Evolutionary conservation across 768 basidiomycete genomes (phyloP), one percentile per base, ranked within the genome.

Genomic region (Cystofilobasidium macerans): DNA sequence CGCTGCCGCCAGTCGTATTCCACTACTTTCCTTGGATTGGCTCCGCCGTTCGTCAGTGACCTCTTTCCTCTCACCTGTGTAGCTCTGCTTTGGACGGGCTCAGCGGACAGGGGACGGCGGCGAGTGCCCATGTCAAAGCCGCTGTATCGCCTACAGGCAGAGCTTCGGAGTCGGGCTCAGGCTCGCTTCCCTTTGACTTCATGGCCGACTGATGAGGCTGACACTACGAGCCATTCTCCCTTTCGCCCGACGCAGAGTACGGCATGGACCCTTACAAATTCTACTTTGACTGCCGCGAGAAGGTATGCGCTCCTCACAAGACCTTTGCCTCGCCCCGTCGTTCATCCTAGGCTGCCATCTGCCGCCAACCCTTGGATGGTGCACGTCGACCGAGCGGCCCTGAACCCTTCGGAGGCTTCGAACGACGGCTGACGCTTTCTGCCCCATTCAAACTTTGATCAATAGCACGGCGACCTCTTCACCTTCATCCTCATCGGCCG

Each of bases 381-480:
- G 3, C 30, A 64, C 28, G 26, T 36, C 54, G n/a, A n/a, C n/a
- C n/a, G n/a, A n/a, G n/a, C n/a, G n/a, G n/a, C n/a, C n/a, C n/a
- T n/a, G n/a, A n/a, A n/a, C n/a, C n/a, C n/a, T n/a, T n/a, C n/a
- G n/a, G n/a, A n/a, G n/a, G n/a, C n/a, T n/a, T n/a, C n/a, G n/a
- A n/a, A n/a, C n/a, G n/a, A n/a, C n/a, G n/a, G 47, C 56, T 65
- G 32, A 30, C 47, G 13, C 65, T 28, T 47, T 26, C 14, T 5
- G n/a, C 42, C 22, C 42, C 14, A 43, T 14, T 7, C 36, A 14
- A 14, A 8, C 36, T 14, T 14, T 14, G 36, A 7, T 38, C 51
- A 53, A 26, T 67, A 99, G 95, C 86, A 98, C 72, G 95, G 95
- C 64, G 83, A 95, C 69, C 85, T 98, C n/a, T 99, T 98, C 80